Base-by-base conservation (phyloP, 2,329 filamentous ascomycete genomes). In the Sclerotinia trifoliorum region DNA sequence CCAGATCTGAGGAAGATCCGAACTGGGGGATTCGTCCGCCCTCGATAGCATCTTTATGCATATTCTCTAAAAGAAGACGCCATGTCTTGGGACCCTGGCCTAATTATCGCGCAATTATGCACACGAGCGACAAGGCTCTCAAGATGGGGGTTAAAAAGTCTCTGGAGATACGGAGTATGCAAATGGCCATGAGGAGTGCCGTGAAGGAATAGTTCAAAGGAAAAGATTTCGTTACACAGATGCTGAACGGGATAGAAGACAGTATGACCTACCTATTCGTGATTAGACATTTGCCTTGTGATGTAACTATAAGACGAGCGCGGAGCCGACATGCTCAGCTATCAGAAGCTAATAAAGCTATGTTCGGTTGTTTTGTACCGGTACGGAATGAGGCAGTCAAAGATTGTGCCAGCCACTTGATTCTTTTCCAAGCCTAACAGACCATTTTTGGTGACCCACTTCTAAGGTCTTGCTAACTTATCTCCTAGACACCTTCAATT, bases 131-230 rank as follows among this genome's bases (percentile, higher is more conserved):
- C 8, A 51, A 51, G 32, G 46, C 29, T 42, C 60, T 49, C 46
- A 24, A 51, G 24, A 62, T 24, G n/a, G n/a, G 7, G 51, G 17
- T 21, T 39, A 35, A 13, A 62, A 39, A 21, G n/a, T 21, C n/a
- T 51, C 35, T 62, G 46, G 60, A 62, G 60, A 62, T 51, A 51
- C 21, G 60, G 46, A 62, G 60, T 62, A 39, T 62, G 46, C n/a
- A 62, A 10, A 62, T 49, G 8, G 8, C 21, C 24, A 51, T 35
- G 29, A 49, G 29, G 15, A 26, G 60, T 39, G 24, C 7, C 15
- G n/a, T 51, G 46, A 62, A 62, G 29, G 24, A 24, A 51, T 11
- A 26, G 29, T 21, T 26, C 39, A 32, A 44, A 63, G 21, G 26
- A 26, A 62, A 62, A 13, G 13, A 32, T 42, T 51, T n/a, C 26